These are phyloP conservation scores for Lactarius sp. DNA, from an alignment of 768 basidiomycete species.

Conservation along the genomic window DNA sequence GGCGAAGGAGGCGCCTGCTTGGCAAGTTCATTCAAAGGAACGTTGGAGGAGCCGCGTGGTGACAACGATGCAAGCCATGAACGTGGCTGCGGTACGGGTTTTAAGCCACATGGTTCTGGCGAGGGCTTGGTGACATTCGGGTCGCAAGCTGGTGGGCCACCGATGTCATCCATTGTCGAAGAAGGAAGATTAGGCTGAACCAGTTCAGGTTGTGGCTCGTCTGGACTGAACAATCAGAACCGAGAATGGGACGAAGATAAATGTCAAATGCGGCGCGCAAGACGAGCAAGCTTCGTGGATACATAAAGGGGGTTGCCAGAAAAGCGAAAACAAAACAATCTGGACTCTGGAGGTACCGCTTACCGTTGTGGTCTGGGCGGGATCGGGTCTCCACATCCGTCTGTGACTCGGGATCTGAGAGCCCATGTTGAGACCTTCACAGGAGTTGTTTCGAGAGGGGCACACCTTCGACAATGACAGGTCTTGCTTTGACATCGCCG, in stretches of 20 bases:
- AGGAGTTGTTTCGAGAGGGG: neutral
- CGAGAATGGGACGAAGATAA: neutral
- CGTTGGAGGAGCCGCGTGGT: conserved; percentile 8
- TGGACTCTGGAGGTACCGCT: neutral
- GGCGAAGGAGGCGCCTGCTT: neutral
- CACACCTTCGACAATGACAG: neutral
- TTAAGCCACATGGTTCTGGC: neutral
- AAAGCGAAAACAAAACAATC: neutral
- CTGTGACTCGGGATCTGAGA: conserved; percentile 3
- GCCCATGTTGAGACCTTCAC: neutral
- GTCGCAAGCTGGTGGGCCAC: neutral
- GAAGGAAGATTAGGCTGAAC: neutral
- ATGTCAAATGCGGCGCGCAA: neutral
- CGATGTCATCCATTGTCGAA: neutral
- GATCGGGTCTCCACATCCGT: neutral
- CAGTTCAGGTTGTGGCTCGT: neutral
- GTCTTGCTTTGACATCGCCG: neutral
- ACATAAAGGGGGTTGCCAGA: neutral
- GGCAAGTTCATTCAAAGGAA: conserved; percentile 6
- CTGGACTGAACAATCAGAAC: conserved; percentile 10
- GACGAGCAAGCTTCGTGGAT: too few relatives aligned
- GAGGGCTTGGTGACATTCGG: neutral
- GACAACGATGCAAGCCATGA: conserved; percentile 21
- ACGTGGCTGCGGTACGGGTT: conserved; percentile 10
- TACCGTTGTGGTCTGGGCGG: conserved; percentile 1